Conservation (phyloP, 225 moss, liverwort and hornwort species). For the Asterella californica region DNA sequence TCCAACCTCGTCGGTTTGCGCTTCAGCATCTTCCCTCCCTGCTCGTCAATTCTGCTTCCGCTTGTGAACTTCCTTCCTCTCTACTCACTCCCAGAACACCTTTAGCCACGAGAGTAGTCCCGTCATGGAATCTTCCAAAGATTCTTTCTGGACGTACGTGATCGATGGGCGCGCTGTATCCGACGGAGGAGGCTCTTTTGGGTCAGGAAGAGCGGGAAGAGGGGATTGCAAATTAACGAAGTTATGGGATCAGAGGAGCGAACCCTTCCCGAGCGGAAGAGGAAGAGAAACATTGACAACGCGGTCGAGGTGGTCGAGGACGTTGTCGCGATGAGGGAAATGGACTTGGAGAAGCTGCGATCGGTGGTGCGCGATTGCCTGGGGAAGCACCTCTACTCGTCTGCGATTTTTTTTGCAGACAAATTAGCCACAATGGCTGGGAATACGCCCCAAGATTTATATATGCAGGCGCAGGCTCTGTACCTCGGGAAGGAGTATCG, state of each 20-base stretch:
- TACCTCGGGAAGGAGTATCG: constrained; percentile 92
- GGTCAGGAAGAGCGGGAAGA: constrained; percentile 24
- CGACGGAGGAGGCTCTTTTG: constrained; percentile 9
- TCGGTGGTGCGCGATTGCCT: constrained; percentile 93
- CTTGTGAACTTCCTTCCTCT: neutral
- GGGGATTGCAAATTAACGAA: constrained; percentile 7
- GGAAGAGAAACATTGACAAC: constrained; percentile 3
- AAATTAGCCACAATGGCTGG: constrained; percentile 91
- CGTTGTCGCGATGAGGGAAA: constrained; percentile 49
- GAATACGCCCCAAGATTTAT: constrained; percentile 84
- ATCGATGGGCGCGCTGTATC: neutral
- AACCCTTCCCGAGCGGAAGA: neutral
- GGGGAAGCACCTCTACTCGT: constrained; percentile 91
- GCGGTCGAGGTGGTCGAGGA: neutral
- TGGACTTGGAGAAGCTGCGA: constrained; percentile 90
- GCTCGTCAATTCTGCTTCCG: neutral
- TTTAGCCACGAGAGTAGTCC: neutral
- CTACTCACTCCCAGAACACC: no score
- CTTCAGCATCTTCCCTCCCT: constrained; percentile 33
- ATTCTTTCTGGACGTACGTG: constrained; percentile 7
- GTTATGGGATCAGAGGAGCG: constrained; percentile 10
- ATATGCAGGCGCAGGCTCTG: constrained; percentile 95
- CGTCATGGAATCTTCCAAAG: neutral
- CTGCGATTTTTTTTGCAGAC: constrained; percentile 95
- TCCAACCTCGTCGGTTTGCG: constrained; percentile 43